Base-by-base conservation (phyloP, 2,329 filamentous ascomycete genomes). In the Pseudophaeomoniella oleicola region DNA sequence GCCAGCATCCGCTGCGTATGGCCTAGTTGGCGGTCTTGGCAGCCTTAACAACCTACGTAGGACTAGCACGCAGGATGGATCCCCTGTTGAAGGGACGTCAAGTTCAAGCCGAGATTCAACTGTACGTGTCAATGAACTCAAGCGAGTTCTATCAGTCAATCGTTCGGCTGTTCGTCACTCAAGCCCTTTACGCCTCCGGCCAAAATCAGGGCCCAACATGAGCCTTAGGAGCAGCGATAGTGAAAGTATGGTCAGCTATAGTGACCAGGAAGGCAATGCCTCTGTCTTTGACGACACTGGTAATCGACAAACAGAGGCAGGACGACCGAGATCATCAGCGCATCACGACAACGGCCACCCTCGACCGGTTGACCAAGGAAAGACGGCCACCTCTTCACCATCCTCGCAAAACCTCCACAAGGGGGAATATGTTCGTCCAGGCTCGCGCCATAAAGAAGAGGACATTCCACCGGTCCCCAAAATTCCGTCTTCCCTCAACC, bases 91-190 rank as follows among this genome's bases (percentile, higher is more conserved):
- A 18, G 45, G 50, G 16, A 48, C 50, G 11, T 42, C 44, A 4
- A 53, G 54, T 19, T 62, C 60, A 11, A 61, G 53, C 44, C 50
- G 59, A 40, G 60, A 59, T 16, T 60, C 60, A 1, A 63, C 63
- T 1, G 56, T 67, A 18, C 59, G 58, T 34, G 59, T 67, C n/a
- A 63, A 62, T 30, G 63, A 67, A 35, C 44, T 68, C 37, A 62
- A 61, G 34, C 56, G 63, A 22, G 61, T 62, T n/a, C 56, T 68
- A 12, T 62, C 62, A 2, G 55, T 61, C 5, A 55, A 56, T 16
- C 51, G 49, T 13, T 56, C 53, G 11, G 46, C 47, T 22, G 39
- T 48, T 19, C 53, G 59, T 33, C 55, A 53, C 19, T 53, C 56
- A 31, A 65, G 62, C 42, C 61, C 63, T 3, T 44, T 66, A 18